Base-by-base conservation (phyloP, 2,329 filamentous ascomycete genomes). In the Xylaria sp. region DNA sequence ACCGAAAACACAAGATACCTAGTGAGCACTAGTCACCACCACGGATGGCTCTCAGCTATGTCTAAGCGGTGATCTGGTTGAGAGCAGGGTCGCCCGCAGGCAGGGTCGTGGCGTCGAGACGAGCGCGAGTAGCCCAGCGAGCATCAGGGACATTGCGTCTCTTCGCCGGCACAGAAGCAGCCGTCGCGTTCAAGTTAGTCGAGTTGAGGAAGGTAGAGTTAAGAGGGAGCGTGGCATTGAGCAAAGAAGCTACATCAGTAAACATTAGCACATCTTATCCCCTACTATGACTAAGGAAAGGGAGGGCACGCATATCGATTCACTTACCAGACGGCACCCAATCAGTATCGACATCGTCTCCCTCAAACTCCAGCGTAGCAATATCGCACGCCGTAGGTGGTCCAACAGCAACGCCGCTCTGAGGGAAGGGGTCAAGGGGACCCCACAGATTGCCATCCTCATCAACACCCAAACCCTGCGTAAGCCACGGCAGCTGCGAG, bases 351-450 rank as follows among this genome's bases (percentile, higher is more conserved):
- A 66, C 53, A 25, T 61, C 60, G 9, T 65, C 65, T 2, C 63
- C 67, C 40, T 46, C 43, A 25, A 67, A 69, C 15, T 23, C 37
- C 1, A 60, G 19, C 2, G 65, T 52, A 15, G n/a, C 15, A 19
- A 59, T 2, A 56, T 57, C 42, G 54, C 68, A 74, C 5, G 55
- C 45, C 5, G 55, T 42, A 1, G 53, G 73, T 25, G 66, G 35
- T 45, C 73, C 71, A 17, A 73, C 72, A n/a, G 75, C 37, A 4
- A 79, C 70, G 1, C 76, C 76, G 1, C 70, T 74, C 66, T 79
- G 75, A 0, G 76, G 76, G 61, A 78, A 78, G 0, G 77, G 77
- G 6, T 76, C 71, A 3, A 78, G 66, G 0, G 76, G 74, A 0
- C 77, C 77, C 71, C 74, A 79, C 17, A 78, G 63, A 52, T 77